These are phyloP conservation scores for Chrysanthemum lavandulifolium DNA, from an alignment of 129 eudicot genomes.

Conservation along the genomic window DNA sequence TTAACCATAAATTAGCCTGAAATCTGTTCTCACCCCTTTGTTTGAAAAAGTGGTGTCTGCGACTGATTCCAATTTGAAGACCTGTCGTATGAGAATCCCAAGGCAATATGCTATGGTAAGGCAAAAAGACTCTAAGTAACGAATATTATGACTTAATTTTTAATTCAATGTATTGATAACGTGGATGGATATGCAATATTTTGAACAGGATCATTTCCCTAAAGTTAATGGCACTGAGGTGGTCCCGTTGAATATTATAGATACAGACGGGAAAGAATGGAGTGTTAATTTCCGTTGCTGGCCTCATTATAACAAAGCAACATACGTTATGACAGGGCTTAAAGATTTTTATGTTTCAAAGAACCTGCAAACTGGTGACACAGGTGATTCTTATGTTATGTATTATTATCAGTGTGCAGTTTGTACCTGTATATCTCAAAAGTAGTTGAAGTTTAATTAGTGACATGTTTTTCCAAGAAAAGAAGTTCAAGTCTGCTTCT, in stretches of 20 bases:
- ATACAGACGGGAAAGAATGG: slow-evolving; percentile 59
- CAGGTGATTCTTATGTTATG: slow-evolving; percentile 34
- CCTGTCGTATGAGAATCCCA: slow-evolving; percentile 48
- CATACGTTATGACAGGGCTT: slow-evolving; percentile 52
- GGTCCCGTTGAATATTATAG: slow-evolving; percentile 34
- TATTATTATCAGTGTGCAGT: neutral
- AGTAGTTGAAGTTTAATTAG: neutral
- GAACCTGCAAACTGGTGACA: slow-evolving; percentile 52
- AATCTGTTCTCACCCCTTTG: slow-evolving; percentile 34
- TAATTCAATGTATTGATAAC: neutral
- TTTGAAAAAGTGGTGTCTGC: slow-evolving; percentile 47
- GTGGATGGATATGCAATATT: neutral
- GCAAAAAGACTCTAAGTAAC: neutral
- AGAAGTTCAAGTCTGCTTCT: neutral
- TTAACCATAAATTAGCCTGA: slow-evolving; percentile 42
- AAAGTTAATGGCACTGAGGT: slow-evolving; percentile 30
- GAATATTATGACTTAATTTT: neutral
- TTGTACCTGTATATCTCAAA: too few relatives aligned
- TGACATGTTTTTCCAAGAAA: neutral
- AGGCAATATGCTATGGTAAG: slow-evolving; percentile 52
- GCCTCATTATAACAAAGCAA: slow-evolving; percentile 26
- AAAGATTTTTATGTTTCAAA: slow-evolving; percentile 39
- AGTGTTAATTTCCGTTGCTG: slow-evolving; percentile 38
- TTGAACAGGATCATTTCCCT: slow-evolving; percentile 50
- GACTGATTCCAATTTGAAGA: slow-evolving; percentile 41